phyloP scores from a whole-genome alignment of 306 rosid genomes.

The Alnus rubra region DNA sequence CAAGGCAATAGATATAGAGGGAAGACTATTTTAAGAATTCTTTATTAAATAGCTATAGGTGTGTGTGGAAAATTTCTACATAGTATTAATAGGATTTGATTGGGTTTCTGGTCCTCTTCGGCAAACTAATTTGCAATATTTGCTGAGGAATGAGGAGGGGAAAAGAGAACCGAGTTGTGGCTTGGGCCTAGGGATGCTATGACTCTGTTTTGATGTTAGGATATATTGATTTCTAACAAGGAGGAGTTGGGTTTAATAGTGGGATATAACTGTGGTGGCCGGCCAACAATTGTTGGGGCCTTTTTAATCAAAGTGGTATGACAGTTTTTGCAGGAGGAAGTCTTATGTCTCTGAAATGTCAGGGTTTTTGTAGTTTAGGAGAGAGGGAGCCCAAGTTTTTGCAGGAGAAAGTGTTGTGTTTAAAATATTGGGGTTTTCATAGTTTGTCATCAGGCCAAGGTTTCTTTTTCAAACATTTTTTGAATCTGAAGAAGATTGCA shows the following conservation, averaged over 20 bases:
- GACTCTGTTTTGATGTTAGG: background rate
- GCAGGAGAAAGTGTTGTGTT: background rate
- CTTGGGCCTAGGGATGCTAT: background rate
- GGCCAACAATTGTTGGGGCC: background rate
- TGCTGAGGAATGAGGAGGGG: background rate
- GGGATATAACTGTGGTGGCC: background rate
- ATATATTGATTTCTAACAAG: background rate
- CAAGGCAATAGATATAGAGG: constrained; percentile 3
- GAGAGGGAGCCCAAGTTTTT: background rate
- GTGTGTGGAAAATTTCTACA: background rate
- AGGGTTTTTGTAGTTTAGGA: background rate
- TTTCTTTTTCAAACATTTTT: background rate
- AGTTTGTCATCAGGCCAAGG: background rate
- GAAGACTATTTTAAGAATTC: constrained; percentile 10
- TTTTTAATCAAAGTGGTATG: background rate
- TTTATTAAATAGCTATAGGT: background rate
- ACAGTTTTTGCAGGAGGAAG: background rate
- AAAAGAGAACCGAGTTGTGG: background rate
- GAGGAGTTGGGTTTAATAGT: background rate
- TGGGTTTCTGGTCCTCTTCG: background rate
- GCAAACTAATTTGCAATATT: background rate
- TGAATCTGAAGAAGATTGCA: constrained; percentile 25
- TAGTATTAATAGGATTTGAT: background rate
- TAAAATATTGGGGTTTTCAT: constrained; percentile 1
- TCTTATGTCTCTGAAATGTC: background rate